These are phyloP conservation scores for Phytophthora sp. DNA, from an alignment of 352 stramenopile genomes.

Conservation along the genomic window DNA sequence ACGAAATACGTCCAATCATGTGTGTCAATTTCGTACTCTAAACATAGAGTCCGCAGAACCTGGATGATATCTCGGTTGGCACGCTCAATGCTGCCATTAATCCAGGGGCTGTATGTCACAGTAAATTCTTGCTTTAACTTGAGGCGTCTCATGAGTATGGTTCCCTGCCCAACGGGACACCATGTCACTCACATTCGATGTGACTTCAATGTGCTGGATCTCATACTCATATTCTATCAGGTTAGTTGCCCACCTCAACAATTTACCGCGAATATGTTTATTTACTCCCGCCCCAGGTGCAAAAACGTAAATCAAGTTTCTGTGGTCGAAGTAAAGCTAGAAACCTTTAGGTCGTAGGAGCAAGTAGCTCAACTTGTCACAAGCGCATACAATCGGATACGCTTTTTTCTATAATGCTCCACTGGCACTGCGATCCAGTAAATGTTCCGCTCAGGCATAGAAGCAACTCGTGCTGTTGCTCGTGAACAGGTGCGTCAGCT, in stretches of 20 bases:
- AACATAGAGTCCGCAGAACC: conserved; percentile 25
- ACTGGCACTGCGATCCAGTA: too few relatives aligned
- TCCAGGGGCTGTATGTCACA: conserved; percentile 37
- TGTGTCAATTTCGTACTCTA: conserved; percentile 33
- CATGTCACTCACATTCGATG: neutral
- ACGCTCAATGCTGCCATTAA: conserved; percentile 39
- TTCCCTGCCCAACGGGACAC: too few relatives aligned
- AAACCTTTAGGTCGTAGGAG: neutral
- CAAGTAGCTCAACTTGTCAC: neutral
- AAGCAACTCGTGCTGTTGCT: too few relatives aligned
- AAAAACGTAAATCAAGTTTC: too few relatives aligned
- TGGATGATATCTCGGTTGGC: conserved; percentile 40
- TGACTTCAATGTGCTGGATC: neutral
- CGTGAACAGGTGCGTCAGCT: too few relatives aligned
- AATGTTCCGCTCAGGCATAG: too few relatives aligned
- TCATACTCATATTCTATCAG: neutral
- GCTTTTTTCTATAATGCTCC: too few relatives aligned
- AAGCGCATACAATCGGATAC: neutral
- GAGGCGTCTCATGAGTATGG: neutral
- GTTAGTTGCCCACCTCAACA: neutral
- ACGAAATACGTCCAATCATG: too few relatives aligned
- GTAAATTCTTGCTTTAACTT: conserved; percentile 31
- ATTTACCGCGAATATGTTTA: too few relatives aligned
- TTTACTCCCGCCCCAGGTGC: neutral
- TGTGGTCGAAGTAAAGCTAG: neutral